Evolutionary conservation across 2,329 filamentous ascomycete genomes (phyloP), one percentile per base, ranked within the genome.

Genomic region (Aspergillus pseudonomiae): DNA sequence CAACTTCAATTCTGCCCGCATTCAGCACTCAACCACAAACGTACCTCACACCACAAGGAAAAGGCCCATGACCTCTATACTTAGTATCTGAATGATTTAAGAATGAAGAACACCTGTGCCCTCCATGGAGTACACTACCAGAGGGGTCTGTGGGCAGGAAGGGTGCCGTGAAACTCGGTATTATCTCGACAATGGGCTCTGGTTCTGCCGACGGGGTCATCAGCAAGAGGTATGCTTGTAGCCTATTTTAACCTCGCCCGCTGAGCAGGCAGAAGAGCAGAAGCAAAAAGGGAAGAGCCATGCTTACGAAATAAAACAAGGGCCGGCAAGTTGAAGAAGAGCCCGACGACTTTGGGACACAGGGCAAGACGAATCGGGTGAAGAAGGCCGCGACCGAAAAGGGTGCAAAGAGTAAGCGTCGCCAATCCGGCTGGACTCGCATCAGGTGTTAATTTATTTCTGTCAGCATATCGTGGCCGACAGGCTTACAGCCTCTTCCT

Each of bases 181-280:
- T 80, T 91, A 92, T 73, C 81, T 89, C 36, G 88, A 93, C 68
- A 91, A 91, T 77, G 92, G 92, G 4, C 85, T 89, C 63, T 87
- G 89, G 66, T 96, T 92, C 76, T 96, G 93, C 77, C 84, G 89
- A 67, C 89, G 91, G 68, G 92, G 92, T 36, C 93, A 96, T 80
- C 87, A 89, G 69, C 89, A 94, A 70, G 88, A 92, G 79, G 91
- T 92, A 79, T 65, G 77, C 6, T 9, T 16, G 56, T 50, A 54
- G 2, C 52, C 59, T 24, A 54, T 32, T 48, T 60, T 45, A 54
- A 32, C 59, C 53, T 48, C 6, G 6, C 24, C 57, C 57, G 6
- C 28, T 52, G 3, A 52, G 32, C 24, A 36, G 2, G 14, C 1
- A 14, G 34, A 36, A 16, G 34, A 16, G 34, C 14, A 36, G 5